Percentiles rank a stretch among this genome's conserved stretches.
Conservation (phyloP, 1,284 basidiomycete genomes). For the Takashimella tepidaria region DNA sequence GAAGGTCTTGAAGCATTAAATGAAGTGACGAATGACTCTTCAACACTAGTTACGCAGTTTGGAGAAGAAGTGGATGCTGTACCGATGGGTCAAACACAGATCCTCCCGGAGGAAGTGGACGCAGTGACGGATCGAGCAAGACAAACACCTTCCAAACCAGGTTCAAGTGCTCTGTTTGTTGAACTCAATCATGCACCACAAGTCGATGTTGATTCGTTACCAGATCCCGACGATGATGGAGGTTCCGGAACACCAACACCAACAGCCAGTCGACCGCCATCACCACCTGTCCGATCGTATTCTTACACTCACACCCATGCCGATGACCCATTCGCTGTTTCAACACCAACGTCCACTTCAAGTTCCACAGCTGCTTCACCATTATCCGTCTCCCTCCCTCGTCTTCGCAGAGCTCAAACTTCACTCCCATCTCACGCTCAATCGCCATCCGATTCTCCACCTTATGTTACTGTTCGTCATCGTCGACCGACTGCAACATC, state of each 20-base stretch:
- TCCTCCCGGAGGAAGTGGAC: slow-evolving; percentile 7
- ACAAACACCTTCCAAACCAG: neutral
- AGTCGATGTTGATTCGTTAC: slow-evolving; percentile 3
- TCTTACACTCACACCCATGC: slow-evolving; percentile 1
- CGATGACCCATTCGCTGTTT: slow-evolving; percentile 3
- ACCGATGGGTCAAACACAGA: slow-evolving; percentile 1
- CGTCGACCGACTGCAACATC: slow-evolving; percentile 19
- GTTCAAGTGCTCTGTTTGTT: neutral
- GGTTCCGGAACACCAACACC: neutral
- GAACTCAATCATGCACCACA: neutral
- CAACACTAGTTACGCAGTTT: slow-evolving; percentile 13
- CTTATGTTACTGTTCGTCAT: slow-evolving; percentile 10
- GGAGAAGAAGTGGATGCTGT: slow-evolving; percentile 10
- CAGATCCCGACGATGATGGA: neutral
- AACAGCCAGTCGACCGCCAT: neutral
- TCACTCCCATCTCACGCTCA: slow-evolving; percentile 1
- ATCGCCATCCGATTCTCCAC: slow-evolving; percentile 1
- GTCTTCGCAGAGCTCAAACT: slow-evolving; percentile 8
- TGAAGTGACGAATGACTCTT: neutral
- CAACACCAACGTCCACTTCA: slow-evolving; percentile 7
- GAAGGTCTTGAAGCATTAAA: neutral
- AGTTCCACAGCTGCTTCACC: slow-evolving; percentile 11
- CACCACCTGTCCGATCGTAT: neutral
- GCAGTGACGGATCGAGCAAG: neutral
- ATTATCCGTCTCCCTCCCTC: slow-evolving; percentile 4